Evolutionary conservation across 345 rosid species (phyloP).

Genomic region (Pistacia integerrima): DNA sequence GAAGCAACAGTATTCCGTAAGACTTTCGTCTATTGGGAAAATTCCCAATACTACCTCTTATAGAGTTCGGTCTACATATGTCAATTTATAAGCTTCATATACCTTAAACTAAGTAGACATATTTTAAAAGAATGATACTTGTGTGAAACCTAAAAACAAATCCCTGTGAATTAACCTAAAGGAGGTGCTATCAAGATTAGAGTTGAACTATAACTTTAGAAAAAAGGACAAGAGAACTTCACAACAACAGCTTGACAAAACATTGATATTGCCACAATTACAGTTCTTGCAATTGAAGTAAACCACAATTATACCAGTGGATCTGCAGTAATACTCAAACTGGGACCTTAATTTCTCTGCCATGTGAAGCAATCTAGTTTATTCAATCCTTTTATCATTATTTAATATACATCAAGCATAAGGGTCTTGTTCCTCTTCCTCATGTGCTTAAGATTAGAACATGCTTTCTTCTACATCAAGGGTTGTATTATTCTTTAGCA

Average conservation of each 20-base stretch:
- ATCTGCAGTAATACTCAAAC: slow-evolving; percentile 14
- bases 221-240: slow-evolving; percentile 17
- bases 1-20: too few relatives aligned
- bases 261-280: not conserved
- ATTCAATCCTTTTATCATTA: not conserved
- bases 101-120: too few relatives aligned
- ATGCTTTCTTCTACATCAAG: slow-evolving; percentile 28
- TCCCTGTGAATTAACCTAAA: too few relatives aligned
- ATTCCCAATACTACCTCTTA: too few relatives aligned
- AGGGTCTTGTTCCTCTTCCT: slow-evolving; percentile 23
- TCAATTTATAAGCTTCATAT: too few relatives aligned
- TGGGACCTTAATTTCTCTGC: slow-evolving; percentile 15
- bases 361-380: slow-evolving; percentile 16
- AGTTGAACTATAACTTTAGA: not conserved
- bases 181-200: not conserved
- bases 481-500: slow-evolving; percentile 8
- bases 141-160: too few relatives aligned
- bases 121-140: too few relatives aligned
- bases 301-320: not conserved
- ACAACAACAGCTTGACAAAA: slow-evolving; percentile 3
- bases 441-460: slow-evolving; percentile 40
- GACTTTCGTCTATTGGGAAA: too few relatives aligned
- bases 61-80: too few relatives aligned
- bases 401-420: slow-evolving; percentile 9
- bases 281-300: slow-evolving; percentile 12